These are phyloP conservation scores for Alternaria metachromatica DNA, from an alignment of 2,329 filamentous ascomycete genomes.

Conservation along the genomic window DNA sequence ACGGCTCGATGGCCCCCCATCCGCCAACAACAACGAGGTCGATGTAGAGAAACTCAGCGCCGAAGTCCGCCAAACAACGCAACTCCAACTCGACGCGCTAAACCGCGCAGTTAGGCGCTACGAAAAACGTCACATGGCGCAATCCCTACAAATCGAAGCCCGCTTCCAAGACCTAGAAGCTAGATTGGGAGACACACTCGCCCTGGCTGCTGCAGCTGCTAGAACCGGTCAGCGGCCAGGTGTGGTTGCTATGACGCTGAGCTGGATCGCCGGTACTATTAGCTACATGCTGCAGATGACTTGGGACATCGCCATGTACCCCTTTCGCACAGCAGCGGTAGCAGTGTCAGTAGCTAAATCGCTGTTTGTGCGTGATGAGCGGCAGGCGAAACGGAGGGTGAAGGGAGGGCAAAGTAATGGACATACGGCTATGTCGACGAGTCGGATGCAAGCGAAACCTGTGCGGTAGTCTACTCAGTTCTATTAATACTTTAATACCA, in stretches of 20 bases:
- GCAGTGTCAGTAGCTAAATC: constrained; percentile 22
- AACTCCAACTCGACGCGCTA: constrained; percentile 85
- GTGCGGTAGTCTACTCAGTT: constrained; percentile 17
- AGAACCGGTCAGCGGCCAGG: constrained; percentile 46
- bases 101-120: constrained; percentile 89
- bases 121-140: constrained; percentile 82
- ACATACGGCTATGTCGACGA: constrained; percentile 29
- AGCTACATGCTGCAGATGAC: constrained; percentile 29
- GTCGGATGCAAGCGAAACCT: constrained; percentile 40
- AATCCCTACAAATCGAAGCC: constrained; percentile 77
- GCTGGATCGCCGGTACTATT: constrained; percentile 33
- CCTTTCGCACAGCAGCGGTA: constrained; percentile 31
- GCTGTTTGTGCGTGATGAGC: constrained; percentile 31
- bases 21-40: constrained; percentile 35
- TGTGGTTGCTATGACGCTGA: constrained; percentile 34
- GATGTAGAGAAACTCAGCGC: constrained; percentile 51
- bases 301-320: constrained; percentile 42
- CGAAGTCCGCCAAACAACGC: constrained; percentile 70
- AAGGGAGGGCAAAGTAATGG: constrained; percentile 30
- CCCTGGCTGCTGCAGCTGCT: constrained; percentile 75
- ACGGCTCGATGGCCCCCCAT: constrained; percentile 56
- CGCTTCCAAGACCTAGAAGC: constrained; percentile 75
- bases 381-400: constrained; percentile 28
- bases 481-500: background rate
- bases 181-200: constrained; percentile 76